Evolutionary conservation across 148 eudicot species (phyloP).

Genomic region (Limonium bicolor): DNA sequence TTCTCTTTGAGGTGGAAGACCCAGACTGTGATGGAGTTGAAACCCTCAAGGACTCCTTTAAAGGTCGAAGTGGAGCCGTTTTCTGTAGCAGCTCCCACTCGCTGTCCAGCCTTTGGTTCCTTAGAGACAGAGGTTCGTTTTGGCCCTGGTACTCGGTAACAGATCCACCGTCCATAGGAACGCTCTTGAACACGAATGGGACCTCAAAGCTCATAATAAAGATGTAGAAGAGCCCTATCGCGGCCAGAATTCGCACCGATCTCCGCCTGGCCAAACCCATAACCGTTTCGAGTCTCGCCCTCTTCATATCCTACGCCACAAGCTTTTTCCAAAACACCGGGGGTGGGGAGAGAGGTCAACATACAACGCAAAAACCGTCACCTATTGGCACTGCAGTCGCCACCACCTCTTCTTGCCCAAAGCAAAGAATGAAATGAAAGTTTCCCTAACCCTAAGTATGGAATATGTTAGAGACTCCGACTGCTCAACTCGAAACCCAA

Average conservation of each 20-base stretch:
- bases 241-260: slow-evolving; percentile 38
- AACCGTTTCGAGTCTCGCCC: slow-evolving; percentile 28
- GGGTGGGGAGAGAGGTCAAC: no score
- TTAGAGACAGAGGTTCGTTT: not conserved
- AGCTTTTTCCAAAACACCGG: no score
- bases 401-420: no score
- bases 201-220: slow-evolving; percentile 46
- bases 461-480: no score
- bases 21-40: not conserved
- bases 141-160: slow-evolving; percentile 12
- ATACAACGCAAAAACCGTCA: no score
- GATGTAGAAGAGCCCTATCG: slow-evolving; percentile 34
- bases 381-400: no score
- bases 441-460: no score
- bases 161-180: slow-evolving; percentile 21
- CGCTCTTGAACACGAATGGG: slow-evolving; percentile 43
- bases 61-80: slow-evolving; percentile 40
- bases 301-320: slow-evolving; percentile 28
- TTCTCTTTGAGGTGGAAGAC: slow-evolving; percentile 15
- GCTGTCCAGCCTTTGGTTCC: slow-evolving; percentile 3
- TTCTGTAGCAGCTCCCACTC: slow-evolving; percentile 7
- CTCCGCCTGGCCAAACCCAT: slow-evolving; percentile 29
- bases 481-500: no score
- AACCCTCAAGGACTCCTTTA: slow-evolving; percentile 6
- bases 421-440: no score